Evolutionary conservation across 441 rosid genomes (phyloP), one percentile per base, ranked within the genome.

Genomic region (Viola pubescens): DNA sequence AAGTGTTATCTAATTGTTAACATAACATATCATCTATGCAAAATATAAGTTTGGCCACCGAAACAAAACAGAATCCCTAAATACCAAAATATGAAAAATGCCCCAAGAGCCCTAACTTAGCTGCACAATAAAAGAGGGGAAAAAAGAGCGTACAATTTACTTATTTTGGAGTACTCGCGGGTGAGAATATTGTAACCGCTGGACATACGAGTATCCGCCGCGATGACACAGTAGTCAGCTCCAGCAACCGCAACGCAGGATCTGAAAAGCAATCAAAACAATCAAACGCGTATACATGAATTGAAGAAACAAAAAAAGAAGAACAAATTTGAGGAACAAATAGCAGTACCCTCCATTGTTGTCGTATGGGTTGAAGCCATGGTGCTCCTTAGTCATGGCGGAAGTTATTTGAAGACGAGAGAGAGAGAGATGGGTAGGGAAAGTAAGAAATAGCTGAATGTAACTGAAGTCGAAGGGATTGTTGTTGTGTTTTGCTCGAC

Each of bases 221-320:
- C 97, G 54, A 94, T 73, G 4, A 94, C 99, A 49, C 99, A 94
- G 68, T 94, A 94, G 75, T 90, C 87, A 38, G 90, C 84, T 56
- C 99, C 99, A 8, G 97, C 99, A 57, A 94, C 79, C 50, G 97
- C 97, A 48, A 90, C 99, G 58, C 95, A 86, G 48, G 97, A 73
- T 69, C 99, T 94, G 79, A 57, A 47, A 60, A 46, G 19, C 13
- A 37, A 40, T 7, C 5, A 16, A 58, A 39, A 52, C 8, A 9
- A 9, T 14, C 47, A n/a, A 7, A 1, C 19, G n/a, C 6, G 43
- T 1, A 7, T 8, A 43, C 14, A 37, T 6, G 8, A 11, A 4
- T 26, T 45, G n/a, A 50, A 6, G 55, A 6, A 7, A 51, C 3
- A 37, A n/a, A 16, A 34, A 43, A 43, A 13, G 13, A 10, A 41